Conservation (phyloP, 371 early-diverging fungal species). For the Rhizopus arrhizus region DNA sequence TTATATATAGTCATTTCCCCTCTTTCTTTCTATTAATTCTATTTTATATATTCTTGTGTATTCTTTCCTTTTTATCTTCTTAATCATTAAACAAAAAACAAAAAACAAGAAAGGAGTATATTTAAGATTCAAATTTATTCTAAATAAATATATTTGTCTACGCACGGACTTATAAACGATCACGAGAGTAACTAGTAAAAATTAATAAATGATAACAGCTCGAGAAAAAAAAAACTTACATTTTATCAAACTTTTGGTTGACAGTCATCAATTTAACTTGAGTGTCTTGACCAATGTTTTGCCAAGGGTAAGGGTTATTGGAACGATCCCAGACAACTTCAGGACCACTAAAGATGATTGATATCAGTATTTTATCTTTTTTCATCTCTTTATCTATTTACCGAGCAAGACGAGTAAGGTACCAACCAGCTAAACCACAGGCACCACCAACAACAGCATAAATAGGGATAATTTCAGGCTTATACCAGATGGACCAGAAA, state of each 20-base stretch:
- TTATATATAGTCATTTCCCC: conserved; percentile 6
- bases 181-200: conserved; percentile 24
- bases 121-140: conserved; percentile 6
- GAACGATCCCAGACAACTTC: conserved; percentile 59
- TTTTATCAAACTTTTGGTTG: conserved; percentile 58
- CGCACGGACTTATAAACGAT: conserved; percentile 18
- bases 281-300: conserved; percentile 56
- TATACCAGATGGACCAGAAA: conserved; percentile 59
- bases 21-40: conserved; percentile 1
- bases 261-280: conserved; percentile 58
- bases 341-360: conserved; percentile 37
- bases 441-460: conserved; percentile 53
- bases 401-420: conserved; percentile 51
- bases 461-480: conserved; percentile 56
- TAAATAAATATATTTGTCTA: neutral
- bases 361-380: neutral
- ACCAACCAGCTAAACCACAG: conserved; percentile 51
- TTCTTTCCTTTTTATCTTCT: neutral
- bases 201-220: neutral
- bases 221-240: conserved; percentile 26
- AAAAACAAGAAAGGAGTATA: too few relatives aligned
- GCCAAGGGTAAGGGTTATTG: conserved; percentile 61
- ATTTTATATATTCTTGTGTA: conserved; percentile 2
- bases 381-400: neutral
- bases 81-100: neutral